Conservation (phyloP, 257 asterid species). For the Thymus quinquecostatus region DNA sequence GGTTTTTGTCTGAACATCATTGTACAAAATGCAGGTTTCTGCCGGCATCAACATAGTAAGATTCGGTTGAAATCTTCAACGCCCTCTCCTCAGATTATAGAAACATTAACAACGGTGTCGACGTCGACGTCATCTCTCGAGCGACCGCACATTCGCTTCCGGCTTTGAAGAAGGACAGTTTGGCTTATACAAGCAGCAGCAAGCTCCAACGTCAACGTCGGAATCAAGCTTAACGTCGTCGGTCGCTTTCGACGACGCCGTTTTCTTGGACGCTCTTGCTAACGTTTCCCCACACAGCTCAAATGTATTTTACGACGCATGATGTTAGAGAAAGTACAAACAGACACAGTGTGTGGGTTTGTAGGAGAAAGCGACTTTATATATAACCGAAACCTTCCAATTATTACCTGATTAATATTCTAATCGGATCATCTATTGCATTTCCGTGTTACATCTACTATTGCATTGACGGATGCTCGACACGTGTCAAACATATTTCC, state of each 20-base stretch:
- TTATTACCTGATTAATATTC: too few species aligned
- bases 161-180: slow-evolving; percentile 17
- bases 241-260: slow-evolving; percentile 20
- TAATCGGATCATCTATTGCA: too few species aligned
- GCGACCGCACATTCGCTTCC: not conserved
- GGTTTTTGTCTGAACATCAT: slow-evolving; percentile 37
- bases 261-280: slow-evolving; percentile 30
- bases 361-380: not conserved
- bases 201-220: slow-evolving; percentile 33
- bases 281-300: slow-evolving; percentile 9
- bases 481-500: too few species aligned
- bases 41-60: slow-evolving; percentile 34
- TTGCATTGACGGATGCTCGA: too few species aligned
- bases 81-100: too few species aligned
- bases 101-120: too few species aligned
- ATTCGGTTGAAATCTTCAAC: slow-evolving; percentile 38
- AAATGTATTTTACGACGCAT: slow-evolving; percentile 4
- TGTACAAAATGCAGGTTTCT: slow-evolving; percentile 35
- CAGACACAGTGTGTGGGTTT: not conserved
- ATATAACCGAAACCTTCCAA: too few species aligned
- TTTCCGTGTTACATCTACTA: too few species aligned
- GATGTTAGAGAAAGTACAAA: not conserved
- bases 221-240: not conserved
- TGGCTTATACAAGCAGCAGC: slow-evolving; percentile 25
- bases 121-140: too few species aligned